Base-by-base conservation (phyloP, 1,284 basidiomycete genomes). In the Moesziomyces aphidis region DNA sequence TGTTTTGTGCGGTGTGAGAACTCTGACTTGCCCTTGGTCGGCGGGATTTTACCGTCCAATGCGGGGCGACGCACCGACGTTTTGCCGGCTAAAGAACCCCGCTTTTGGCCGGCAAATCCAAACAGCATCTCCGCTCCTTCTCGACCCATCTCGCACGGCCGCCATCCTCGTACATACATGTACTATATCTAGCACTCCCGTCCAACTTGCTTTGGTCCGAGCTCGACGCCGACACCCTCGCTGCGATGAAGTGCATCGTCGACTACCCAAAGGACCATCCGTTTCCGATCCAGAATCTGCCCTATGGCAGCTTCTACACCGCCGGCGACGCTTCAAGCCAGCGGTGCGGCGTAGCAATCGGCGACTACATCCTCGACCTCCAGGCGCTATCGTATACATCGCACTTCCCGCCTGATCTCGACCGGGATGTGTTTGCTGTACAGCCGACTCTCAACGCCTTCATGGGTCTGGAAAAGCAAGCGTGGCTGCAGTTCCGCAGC, bases 241-340 rank as follows among this genome's bases (percentile, higher is more conserved):
- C 50, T 31, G 42, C 21, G 21, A 65, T 65, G 62, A 59, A 59
- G 56, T 59, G 42, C 23, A 51, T 59, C 43, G 44, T 65, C 31
- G 56, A 59, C 31, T 68, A 68, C 28, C 13, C 50, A 4, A 11
- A 19, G 4, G 51, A 62, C 26, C 73, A 73, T n/a, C 66, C 68
- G 22, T 79, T 79, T 45, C 61, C 78, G 31, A 53, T 79, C 31
- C 42, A 61, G 52, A 79, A 79, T 51, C 49, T 79, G 22, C 77
- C 77, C 5, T 79, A 77, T 49, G 76, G 77, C 23, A 57, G 73
- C 51, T 68, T 79, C 22, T 68, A 68, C 42, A 68, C 57, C 7
- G 17, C 45, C 1, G 17, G 45, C 11, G 50, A 66, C 15, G 34
- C 43, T 6, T 53, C 34, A 2, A 47, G 24, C 1, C 62, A 54